These are phyloP conservation scores for Truncatella angustata DNA, from an alignment of 2,329 filamentous ascomycete species.

Conservation along the genomic window DNA sequence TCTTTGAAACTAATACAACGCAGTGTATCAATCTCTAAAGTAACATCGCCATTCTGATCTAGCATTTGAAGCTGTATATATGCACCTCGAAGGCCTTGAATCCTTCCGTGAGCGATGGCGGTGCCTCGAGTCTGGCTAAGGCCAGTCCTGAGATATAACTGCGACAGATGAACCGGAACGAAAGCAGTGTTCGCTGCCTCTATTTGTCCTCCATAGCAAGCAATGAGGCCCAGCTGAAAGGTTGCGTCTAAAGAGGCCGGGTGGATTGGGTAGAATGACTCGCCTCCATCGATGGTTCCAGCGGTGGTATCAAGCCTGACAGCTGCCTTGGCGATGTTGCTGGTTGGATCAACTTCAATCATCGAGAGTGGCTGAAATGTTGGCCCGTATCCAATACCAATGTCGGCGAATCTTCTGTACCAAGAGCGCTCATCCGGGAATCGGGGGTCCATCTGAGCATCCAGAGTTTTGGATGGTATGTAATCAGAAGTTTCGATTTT, in stretches of 20 bases:
- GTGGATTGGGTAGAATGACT: too few species aligned
- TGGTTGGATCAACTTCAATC: slow-evolving; percentile 11
- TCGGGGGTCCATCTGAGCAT: too few species aligned
- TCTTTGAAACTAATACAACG: slow-evolving; percentile 9
- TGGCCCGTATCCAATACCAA: slow-evolving; percentile 14
- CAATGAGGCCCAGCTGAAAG: slow-evolving; percentile 19
- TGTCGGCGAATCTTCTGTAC: slow-evolving; percentile 13
- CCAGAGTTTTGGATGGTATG: too few species aligned
- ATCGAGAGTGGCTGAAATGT: slow-evolving; percentile 12
- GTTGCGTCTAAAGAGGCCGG: slow-evolving; percentile 17
- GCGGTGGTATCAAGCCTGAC: too few species aligned
- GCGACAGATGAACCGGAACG: slow-evolving; percentile 17
- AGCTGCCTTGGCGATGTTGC: too few species aligned
- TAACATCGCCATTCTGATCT: slow-evolving; percentile 9
- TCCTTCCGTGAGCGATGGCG: too few species aligned
- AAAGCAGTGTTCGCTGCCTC: slow-evolving; percentile 11
- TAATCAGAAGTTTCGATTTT: slow-evolving; percentile 7
- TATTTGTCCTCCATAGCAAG: slow-evolving; percentile 16
- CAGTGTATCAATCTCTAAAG: slow-evolving; percentile 12
- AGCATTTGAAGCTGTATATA: slow-evolving; percentile 15
- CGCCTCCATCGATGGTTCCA: too few species aligned
- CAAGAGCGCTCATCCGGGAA: slow-evolving; percentile 9
- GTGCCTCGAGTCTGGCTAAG: too few species aligned
- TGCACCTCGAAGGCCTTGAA: slow-evolving; percentile 13
- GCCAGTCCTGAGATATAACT: slow-evolving; percentile 12